Conservation (phyloP, 2,329 filamentous ascomycete species). For the Trichoderma gracile region DNA sequence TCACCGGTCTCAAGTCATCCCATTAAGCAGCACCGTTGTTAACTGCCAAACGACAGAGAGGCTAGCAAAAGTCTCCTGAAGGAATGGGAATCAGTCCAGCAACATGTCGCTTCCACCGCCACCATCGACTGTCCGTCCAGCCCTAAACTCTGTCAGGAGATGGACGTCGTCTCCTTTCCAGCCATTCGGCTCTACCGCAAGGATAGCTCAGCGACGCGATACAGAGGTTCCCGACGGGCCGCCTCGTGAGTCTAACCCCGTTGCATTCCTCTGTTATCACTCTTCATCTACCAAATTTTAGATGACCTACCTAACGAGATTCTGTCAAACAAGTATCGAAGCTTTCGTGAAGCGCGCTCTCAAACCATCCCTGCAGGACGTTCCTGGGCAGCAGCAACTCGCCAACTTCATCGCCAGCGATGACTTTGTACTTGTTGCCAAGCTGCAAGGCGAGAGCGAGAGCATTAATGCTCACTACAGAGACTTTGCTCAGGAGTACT, state of each 20-base stretch:
- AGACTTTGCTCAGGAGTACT: constrained; percentile 39
- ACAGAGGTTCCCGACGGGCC: constrained; percentile 47
- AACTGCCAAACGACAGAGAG: constrained; percentile 10
- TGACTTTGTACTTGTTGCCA: constrained; percentile 46
- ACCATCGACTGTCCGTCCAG: constrained; percentile 46
- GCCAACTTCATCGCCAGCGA: constrained; percentile 42
- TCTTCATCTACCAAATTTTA: no score
- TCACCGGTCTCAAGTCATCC: not conserved
- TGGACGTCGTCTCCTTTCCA: constrained; percentile 48
- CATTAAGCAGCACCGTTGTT: not conserved
- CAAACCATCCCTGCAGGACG: constrained; percentile 31
- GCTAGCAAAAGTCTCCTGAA: constrained; percentile 26
- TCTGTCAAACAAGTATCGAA: constrained; percentile 39
- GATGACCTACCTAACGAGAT: no score
- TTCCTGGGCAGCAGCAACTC: constrained; percentile 17
- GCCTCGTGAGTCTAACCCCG: constrained; percentile 34
- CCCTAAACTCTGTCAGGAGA: constrained; percentile 43
- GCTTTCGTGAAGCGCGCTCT: constrained; percentile 35
- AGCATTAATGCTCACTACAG: constrained; percentile 38
- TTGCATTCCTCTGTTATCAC: not conserved
- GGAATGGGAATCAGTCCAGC: constrained; percentile 28
- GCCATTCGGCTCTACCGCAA: constrained; percentile 47
- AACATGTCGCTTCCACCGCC: constrained; percentile 29
- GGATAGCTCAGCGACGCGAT: constrained; percentile 39
- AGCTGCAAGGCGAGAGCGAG: constrained; percentile 35